A percentile compares a stretch with the other conserved stretches of the same genome.
These are phyloP conservation scores for Nakazawaea populi DNA, from an alignment of 805 yeast species.

Conservation along the genomic window DNA sequence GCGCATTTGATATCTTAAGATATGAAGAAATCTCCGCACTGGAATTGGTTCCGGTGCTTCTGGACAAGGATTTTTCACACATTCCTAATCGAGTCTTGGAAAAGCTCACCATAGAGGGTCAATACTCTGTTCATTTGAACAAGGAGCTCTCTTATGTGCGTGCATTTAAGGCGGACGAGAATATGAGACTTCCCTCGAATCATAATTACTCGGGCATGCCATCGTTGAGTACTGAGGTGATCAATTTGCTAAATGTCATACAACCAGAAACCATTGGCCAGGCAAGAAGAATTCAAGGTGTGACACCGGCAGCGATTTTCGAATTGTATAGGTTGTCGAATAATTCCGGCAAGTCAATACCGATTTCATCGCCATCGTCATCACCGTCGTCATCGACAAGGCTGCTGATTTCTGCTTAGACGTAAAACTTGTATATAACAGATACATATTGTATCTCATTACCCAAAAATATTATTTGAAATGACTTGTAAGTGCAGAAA, in stretches of 20 bases:
- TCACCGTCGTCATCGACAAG: too few species aligned
- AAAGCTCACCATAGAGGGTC: slow-evolving; percentile 72
- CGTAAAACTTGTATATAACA: too few species aligned
- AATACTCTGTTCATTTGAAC: slow-evolving; percentile 72
- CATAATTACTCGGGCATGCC: slow-evolving; percentile 55
- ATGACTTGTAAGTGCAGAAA: too few species aligned
- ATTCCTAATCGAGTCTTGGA: slow-evolving; percentile 42
- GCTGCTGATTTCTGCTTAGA: too few species aligned
- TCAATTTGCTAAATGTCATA: slow-evolving; percentile 58
- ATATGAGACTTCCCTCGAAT: slow-evolving; percentile 59
- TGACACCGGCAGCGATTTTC: slow-evolving; percentile 88
- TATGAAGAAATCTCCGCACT: slow-evolving; percentile 37
- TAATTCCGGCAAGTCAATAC: neutral
- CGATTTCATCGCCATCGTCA: neutral
- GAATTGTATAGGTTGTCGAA: slow-evolving; percentile 60
- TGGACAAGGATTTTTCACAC: slow-evolving; percentile 21
- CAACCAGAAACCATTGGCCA: slow-evolving; percentile 92
- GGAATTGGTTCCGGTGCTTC: slow-evolving; percentile 27
- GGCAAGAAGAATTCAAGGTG: slow-evolving; percentile 90
- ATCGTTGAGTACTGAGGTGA: slow-evolving; percentile 73
- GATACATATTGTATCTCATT: too few species aligned
- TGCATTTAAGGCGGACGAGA: slow-evolving; percentile 83
- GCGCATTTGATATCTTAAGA: slow-evolving; percentile 70
- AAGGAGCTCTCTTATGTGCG: slow-evolving; percentile 66
- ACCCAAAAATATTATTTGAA: too few species aligned